These are phyloP conservation scores for Diaporthe nobilis DNA, from an alignment of 2,329 filamentous ascomycete species.

Conservation along the genomic window DNA sequence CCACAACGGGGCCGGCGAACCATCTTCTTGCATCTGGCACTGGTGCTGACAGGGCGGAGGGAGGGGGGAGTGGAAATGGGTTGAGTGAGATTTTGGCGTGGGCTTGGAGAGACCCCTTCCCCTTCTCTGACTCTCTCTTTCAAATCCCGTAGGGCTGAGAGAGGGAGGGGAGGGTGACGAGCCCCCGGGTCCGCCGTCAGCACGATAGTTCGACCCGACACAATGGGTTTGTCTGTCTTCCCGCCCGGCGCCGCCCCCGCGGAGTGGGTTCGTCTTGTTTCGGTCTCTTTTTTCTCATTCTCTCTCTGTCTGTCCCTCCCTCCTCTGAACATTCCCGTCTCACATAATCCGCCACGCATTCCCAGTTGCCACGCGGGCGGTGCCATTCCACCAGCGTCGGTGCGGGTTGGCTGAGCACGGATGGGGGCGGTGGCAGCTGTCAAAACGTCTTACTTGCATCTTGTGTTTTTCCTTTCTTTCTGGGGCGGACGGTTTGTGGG, in stretches of 20 bases:
- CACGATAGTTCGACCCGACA: conserved; percentile 22
- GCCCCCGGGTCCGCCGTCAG: conserved; percentile 31
- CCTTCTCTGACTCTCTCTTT: no score
- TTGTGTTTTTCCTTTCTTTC: not conserved
- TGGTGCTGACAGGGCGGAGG: not conserved
- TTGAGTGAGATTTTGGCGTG: conserved; percentile 11
- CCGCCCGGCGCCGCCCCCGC: not conserved
- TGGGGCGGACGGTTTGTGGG: no score
- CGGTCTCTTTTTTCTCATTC: not conserved
- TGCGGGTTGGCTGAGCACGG: not conserved
- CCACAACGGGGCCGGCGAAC: not conserved
- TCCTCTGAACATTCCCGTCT: conserved; percentile 24
- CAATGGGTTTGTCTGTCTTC: conserved; percentile 13
- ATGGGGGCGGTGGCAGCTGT: not conserved
- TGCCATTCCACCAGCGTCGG: not conserved
- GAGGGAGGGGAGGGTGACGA: not conserved
- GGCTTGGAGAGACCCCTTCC: not conserved
- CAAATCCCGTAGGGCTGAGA: conserved; percentile 20
- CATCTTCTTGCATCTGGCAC: no score
- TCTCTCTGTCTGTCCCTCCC: not conserved
- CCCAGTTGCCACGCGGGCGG: not conserved
- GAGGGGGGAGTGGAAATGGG: no score
- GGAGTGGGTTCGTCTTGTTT: not conserved
- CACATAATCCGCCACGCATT: conserved; percentile 19
- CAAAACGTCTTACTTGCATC: conserved; percentile 3